Base-by-base conservation (phyloP, 495 filamentous ascomycete genomes). In the Bacidia gigantensis region DNA sequence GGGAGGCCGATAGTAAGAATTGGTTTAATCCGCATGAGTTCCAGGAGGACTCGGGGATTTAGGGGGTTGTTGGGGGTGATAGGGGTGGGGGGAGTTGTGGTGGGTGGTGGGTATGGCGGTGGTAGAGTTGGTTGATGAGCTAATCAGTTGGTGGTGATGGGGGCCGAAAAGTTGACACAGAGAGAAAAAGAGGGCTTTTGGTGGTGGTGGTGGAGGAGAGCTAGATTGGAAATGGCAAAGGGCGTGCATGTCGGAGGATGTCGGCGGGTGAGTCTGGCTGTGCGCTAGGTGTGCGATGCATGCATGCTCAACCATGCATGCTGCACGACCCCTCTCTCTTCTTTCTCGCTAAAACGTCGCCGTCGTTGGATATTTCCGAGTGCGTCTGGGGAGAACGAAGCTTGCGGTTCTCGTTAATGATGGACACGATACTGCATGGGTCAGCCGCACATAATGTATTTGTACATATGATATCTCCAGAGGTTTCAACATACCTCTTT, bases 21-120 rank as follows among this genome's bases (percentile, higher is more conserved):
- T 58, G 55, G 55, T 58, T 29, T 18, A 40, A 41, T 26, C 22
- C 42, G 11, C 20, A 55, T 12, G 55, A 55, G 50, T 55, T 55
- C 53, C 53, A 55, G 46, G 53, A 55, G 17, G 53, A 55, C 26
- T 54, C 50, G 24, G 53, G 53, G 29, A 35, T 35, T 35, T 5
- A 14, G 29, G 29, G 29, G 29, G 14, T 35, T 35, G 29, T 5
- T 35, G 29, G 29, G 14, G 29, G 29, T 7, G 29, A 14, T 14
- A 5, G 29, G 14, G 29, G 14, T 35, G 29, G 29, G 29, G 29
- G 14, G 29, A 35, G 29, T n/a, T n/a, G n/a, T n/a, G n/a, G n/a
- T n/a, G n/a, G 29, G 7, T 35, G 29, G 29, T 35, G 29, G 29
- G 29, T 35, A 5, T 7, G 5, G 29, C 29, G 14, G 29, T 5